These are phyloP conservation scores for Verticillium tricorpus DNA, from an alignment of 2,329 filamentous ascomycete genomes.

Conservation along the genomic window DNA sequence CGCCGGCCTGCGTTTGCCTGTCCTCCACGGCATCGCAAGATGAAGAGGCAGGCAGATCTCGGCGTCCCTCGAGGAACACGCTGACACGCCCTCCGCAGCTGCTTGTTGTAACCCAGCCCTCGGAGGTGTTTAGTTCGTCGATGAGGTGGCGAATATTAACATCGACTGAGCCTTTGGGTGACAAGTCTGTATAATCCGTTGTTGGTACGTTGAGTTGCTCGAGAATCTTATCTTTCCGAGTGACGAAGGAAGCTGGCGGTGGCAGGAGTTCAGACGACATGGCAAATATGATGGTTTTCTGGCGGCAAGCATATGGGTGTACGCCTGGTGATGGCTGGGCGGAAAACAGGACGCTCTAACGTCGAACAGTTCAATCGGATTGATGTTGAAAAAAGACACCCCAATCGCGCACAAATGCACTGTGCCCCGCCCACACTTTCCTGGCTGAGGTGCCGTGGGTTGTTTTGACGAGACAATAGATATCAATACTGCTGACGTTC, in stretches of 20 bases:
- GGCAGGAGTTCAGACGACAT: background rate
- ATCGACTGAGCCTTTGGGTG: slow-evolving; percentile 86
- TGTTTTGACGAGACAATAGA: too few species aligned
- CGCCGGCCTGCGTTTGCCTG: slow-evolving; percentile 43
- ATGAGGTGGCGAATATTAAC: slow-evolving; percentile 73
- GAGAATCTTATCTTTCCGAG: slow-evolving; percentile 70
- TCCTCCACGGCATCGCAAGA: slow-evolving; percentile 11
- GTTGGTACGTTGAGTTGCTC: slow-evolving; percentile 63
- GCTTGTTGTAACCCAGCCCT: slow-evolving; percentile 84
- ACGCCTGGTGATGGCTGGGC: too few species aligned
- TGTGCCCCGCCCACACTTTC: background rate
- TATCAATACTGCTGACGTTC: too few species aligned
- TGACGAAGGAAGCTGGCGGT: slow-evolving; percentile 39
- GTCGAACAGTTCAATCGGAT: background rate
- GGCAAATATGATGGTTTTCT: too few species aligned
- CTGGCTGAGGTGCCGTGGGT: too few species aligned
- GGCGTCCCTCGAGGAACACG: slow-evolving; percentile 79
- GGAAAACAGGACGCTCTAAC: too few species aligned
- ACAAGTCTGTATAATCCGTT: slow-evolving; percentile 72
- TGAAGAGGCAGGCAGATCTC: slow-evolving; percentile 18
- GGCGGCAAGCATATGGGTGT: too few species aligned
- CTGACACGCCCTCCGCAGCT: slow-evolving; percentile 86
- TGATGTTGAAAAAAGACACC: background rate
- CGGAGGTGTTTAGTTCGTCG: slow-evolving; percentile 66
- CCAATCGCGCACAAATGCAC: background rate